Evolutionary conservation across 257 asterid genomes (phyloP).

Genomic region (Henckelia pumila): DNA sequence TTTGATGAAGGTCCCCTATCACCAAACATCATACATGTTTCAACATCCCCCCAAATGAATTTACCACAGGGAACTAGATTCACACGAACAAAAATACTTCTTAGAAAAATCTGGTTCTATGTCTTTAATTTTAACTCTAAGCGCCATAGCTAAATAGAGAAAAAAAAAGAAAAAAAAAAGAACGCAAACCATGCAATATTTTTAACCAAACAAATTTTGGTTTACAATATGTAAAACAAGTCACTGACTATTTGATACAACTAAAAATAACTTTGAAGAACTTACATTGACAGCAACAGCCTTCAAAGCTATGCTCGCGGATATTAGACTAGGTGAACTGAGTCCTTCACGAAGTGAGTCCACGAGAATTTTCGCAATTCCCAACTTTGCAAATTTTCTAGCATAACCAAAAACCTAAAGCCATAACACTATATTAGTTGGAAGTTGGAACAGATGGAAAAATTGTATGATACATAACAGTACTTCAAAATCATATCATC

Average conservation of each 20-base stretch:
- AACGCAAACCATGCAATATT: conserved; percentile 9
- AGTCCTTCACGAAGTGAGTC: conserved; percentile 76
- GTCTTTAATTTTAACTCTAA: background rate
- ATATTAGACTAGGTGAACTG: conserved; percentile 53
- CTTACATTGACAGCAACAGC: conserved; percentile 93
- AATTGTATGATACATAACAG: background rate
- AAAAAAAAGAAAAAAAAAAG: conserved; percentile 3
- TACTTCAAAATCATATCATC: background rate
- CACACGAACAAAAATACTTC: background rate
- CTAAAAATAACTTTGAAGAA: conserved; percentile 14
- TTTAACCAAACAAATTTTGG: background rate
- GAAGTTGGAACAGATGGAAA: background rate
- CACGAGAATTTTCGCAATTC: conserved; percentile 69
- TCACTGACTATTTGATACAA: conserved; percentile 18
- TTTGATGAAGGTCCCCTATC: conserved; percentile 8
- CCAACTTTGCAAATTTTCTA: conserved; percentile 71
- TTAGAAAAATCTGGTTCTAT: background rate
- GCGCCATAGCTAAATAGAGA: conserved; percentile 2
- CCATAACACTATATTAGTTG: conserved; percentile 1
- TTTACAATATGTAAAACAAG: conserved; percentile 18
- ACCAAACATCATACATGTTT: conserved; percentile 1
- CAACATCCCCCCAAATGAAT: background rate
- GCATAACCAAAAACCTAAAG: conserved; percentile 92
- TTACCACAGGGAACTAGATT: background rate
- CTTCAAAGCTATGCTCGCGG: conserved; percentile 82